A percentile compares a stretch with the other conserved stretches of the same genome.
phyloP scores from a whole-genome alignment of 1,284 basidiomycete genomes.

The Leccinum pachyderme region DNA sequence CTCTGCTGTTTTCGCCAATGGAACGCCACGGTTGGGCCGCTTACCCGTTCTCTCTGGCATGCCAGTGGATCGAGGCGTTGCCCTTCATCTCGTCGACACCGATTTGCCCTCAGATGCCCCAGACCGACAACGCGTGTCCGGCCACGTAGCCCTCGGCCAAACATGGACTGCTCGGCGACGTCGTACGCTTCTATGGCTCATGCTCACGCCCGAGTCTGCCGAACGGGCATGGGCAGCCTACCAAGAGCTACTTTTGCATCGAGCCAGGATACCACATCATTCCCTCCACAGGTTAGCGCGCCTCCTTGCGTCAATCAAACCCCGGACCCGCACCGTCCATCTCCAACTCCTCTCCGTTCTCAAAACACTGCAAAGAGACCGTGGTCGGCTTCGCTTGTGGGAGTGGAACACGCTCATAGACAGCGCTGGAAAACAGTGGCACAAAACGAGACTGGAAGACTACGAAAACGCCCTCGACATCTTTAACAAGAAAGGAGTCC shows the following conservation, averaged over 20 bases:
- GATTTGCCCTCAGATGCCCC: slow-evolving; percentile 5
- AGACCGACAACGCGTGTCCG: slow-evolving; percentile 2
- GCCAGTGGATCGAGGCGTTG: slow-evolving; percentile 2
- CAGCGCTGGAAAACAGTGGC: slow-evolving; percentile 62
- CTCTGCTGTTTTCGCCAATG: not conserved
- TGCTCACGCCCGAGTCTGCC: slow-evolving; percentile 40
- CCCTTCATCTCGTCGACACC: slow-evolving; percentile 7
- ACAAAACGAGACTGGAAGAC: slow-evolving; percentile 53
- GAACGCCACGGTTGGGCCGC: not conserved
- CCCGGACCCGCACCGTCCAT: slow-evolving; percentile 58
- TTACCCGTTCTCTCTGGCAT: not conserved
- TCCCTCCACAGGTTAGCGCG: slow-evolving; percentile 61
- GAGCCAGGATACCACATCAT: slow-evolving; percentile 42
- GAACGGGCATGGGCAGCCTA: slow-evolving; percentile 63
- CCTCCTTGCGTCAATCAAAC: slow-evolving; percentile 48
- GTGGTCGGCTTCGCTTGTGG: slow-evolving; percentile 51
- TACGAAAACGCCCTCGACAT: slow-evolving; percentile 61
- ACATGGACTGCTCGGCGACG: slow-evolving; percentile 19
- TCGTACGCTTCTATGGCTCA: slow-evolving; percentile 27
- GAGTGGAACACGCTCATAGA: slow-evolving; percentile 77
- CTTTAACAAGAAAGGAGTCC: slow-evolving; percentile 54
- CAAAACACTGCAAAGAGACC: slow-evolving; percentile 49
- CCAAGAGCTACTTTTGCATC: slow-evolving; percentile 36
- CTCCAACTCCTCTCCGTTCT: slow-evolving; percentile 63
- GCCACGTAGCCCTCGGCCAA: not conserved